Conservation (phyloP, 768 basidiomycete genomes). For the Lactarius quietus region DNA sequence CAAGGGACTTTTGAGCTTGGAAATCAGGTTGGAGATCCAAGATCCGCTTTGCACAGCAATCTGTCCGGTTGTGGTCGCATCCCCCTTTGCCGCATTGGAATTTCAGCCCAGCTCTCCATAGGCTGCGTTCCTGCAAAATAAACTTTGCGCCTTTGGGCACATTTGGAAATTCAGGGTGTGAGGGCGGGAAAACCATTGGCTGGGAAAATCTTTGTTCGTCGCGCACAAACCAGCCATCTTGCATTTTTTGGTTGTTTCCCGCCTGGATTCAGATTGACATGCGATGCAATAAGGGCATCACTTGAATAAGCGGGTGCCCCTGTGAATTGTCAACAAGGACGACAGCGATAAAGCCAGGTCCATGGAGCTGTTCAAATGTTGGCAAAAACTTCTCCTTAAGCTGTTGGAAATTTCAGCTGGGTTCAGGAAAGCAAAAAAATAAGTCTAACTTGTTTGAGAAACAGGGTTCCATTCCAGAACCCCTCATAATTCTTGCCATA, state of each 20-base stretch:
- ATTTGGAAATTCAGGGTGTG: no score
- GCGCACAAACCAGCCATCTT: slow-evolving; percentile 33
- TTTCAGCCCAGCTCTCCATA: no score
- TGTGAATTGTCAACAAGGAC: slow-evolving; percentile 44
- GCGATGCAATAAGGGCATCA: slow-evolving; percentile 36
- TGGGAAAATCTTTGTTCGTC: slow-evolving; percentile 13
- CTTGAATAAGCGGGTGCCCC: slow-evolving; percentile 39
- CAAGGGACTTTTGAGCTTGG: slow-evolving; percentile 26
- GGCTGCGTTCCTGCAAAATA: no score
- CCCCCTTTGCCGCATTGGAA: no score
- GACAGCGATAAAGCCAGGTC: slow-evolving; percentile 33
- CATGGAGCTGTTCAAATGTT: slow-evolving; percentile 25
- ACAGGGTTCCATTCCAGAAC: slow-evolving; percentile 37
- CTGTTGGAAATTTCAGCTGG: slow-evolving; percentile 18
- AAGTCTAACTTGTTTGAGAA: slow-evolving; percentile 33
- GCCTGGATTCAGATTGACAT: slow-evolving; percentile 39
- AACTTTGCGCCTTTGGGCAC: no score
- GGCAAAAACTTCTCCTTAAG: slow-evolving; percentile 11
- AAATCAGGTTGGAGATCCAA: slow-evolving; percentile 33
- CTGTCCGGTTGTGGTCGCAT: no score
- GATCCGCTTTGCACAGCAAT: slow-evolving; percentile 35
- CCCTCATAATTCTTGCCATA: slow-evolving; percentile 46
- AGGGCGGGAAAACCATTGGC: no score
- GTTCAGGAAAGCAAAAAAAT: no score
- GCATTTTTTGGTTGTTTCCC: slow-evolving; percentile 39